These are phyloP conservation scores for Ganoderma lucidum DNA, from an alignment of 1,284 basidiomycete species.

Conservation along the genomic window DNA sequence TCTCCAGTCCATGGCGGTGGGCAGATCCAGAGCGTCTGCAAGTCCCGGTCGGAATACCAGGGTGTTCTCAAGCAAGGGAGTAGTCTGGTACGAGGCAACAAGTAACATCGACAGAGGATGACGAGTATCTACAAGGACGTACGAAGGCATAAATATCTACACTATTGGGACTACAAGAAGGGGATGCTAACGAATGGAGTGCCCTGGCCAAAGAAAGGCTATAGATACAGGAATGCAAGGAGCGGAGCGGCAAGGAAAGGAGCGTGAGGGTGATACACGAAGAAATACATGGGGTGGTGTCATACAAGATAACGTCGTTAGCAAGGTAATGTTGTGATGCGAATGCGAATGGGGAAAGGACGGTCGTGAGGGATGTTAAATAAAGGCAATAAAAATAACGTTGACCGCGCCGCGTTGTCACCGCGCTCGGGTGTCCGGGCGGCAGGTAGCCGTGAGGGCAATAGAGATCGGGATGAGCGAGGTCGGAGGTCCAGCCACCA, in stretches of 20 bases:
- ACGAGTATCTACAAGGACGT: not conserved
- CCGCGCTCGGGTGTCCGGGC: not conserved
- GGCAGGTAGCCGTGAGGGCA: not conserved
- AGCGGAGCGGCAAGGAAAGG: not conserved
- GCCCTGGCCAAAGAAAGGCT: constrained; percentile 4
- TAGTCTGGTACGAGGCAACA: not conserved
- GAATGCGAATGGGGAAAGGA: not conserved
- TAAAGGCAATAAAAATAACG: constrained; percentile 12
- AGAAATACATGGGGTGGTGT: constrained; percentile 1
- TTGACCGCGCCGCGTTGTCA: not conserved
- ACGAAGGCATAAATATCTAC: not conserved
- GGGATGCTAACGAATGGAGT: constrained; percentile 5
- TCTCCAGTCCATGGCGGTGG: not conserved
- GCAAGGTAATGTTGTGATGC: constrained; percentile 7
- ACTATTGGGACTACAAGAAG: not conserved
- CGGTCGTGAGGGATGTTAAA: constrained; percentile 13
- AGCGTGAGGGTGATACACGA: constrained; percentile 3
- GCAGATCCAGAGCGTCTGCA: not conserved
- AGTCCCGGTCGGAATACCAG: not conserved
- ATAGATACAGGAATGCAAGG: constrained; percentile 5
- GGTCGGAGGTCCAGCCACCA: not conserved
- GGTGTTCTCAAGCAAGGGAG: not conserved
- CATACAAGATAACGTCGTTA: constrained; percentile 12
- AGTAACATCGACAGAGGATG: not conserved
- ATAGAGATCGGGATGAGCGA: not conserved